Evolutionary conservation across 208 protist species (phyloP).

Genomic region (Crithidia brevicula): DNA sequence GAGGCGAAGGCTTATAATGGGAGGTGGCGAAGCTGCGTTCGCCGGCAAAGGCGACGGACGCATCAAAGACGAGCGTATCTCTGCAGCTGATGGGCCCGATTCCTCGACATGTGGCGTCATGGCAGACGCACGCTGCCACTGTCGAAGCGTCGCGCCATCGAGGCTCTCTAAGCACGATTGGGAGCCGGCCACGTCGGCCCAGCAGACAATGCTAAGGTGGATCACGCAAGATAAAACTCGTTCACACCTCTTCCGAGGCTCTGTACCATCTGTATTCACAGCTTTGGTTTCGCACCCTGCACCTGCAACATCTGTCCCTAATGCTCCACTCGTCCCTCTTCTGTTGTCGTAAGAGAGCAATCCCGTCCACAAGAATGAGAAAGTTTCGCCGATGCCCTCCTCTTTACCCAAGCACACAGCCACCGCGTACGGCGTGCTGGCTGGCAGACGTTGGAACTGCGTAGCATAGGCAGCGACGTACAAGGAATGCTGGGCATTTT

Average conservation of each 20-base stretch:
- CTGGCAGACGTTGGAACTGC: conserved; percentile 1
- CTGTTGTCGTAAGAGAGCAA: too few species aligned
- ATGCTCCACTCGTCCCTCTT: too few species aligned
- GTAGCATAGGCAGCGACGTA: neutral
- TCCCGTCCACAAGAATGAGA: conserved; percentile 5
- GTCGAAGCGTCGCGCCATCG: neutral
- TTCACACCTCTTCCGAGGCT: too few species aligned
- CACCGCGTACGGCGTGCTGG: neutral
- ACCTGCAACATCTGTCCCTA: neutral
- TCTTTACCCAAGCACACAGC: neutral
- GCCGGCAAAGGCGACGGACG: too few species aligned
- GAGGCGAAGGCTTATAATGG: neutral
- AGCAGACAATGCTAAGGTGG: neutral
- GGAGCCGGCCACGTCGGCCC: conserved; percentile 3
- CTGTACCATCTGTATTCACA: too few species aligned
- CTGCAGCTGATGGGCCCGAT: neutral
- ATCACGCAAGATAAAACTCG: neutral
- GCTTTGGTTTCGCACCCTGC: neutral
- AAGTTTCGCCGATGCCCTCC: neutral
- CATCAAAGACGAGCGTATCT: neutral
- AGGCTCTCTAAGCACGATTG: neutral
- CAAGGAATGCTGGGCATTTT: neutral
- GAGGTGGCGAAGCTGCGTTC: neutral
- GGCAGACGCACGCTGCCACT: neutral
- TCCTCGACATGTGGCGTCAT: neutral